phyloP scores from a whole-genome alignment of 495 filamentous ascomycete species.

The Neurospora africana region DNA sequence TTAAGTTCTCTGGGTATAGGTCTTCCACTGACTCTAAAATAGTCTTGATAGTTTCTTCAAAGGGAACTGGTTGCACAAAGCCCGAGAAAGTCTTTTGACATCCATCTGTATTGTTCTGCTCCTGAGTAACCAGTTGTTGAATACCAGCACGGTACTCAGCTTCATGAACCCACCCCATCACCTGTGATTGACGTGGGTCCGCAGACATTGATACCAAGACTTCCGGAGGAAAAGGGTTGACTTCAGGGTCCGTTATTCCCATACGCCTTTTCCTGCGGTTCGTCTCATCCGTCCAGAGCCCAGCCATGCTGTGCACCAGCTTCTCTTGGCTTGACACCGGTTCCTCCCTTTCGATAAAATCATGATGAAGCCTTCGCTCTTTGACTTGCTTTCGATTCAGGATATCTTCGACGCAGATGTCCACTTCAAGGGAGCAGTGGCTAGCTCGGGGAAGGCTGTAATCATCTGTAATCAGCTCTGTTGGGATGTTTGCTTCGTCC shows the following conservation, averaged over 20 bases:
- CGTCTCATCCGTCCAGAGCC: slow-evolving; percentile 86
- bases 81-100: slow-evolving; percentile 47
- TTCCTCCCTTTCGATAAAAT: slow-evolving; percentile 68
- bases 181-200: slow-evolving; percentile 55
- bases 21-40: slow-evolving; percentile 75
- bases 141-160: slow-evolving; percentile 65
- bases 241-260: slow-evolving; percentile 48
- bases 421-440: slow-evolving; percentile 79
- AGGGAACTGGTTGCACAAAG: slow-evolving; percentile 44
- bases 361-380: slow-evolving; percentile 69
- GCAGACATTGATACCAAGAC: slow-evolving; percentile 80
- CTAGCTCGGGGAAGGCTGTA: slow-evolving; percentile 61
- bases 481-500: slow-evolving; percentile 56
- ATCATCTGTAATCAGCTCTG: slow-evolving; percentile 46
- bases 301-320: slow-evolving; percentile 83
- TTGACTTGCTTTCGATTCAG: slow-evolving; percentile 66
- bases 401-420: slow-evolving; percentile 82
- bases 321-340: slow-evolving; percentile 59
- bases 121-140: slow-evolving; percentile 47
- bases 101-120: slow-evolving; percentile 41
- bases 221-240: slow-evolving; percentile 67
- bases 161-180: slow-evolving; percentile 81
- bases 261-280: slow-evolving; percentile 62
- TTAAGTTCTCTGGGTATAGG: slow-evolving; percentile 60
- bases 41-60: slow-evolving; percentile 57